Conservation (phyloP, 1,284 basidiomycete genomes). For the Apiotrichum laibachii region DNA sequence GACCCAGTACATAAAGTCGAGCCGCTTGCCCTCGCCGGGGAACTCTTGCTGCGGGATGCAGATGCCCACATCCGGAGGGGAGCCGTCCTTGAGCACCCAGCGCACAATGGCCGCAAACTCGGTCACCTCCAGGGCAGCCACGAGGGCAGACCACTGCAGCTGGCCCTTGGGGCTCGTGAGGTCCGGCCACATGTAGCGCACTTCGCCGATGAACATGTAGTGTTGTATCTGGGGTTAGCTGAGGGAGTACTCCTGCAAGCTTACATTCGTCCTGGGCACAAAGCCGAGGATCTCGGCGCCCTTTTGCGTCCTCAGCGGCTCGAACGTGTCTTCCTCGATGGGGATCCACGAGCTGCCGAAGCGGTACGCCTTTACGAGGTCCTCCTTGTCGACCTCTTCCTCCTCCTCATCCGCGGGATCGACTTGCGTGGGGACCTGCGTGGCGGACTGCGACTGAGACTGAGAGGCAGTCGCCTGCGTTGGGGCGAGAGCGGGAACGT, state of each 20-base stretch:
- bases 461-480: neutral
- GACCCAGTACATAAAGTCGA: constrained; percentile 78
- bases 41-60: constrained; percentile 58
- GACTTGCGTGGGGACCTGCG: constrained; percentile 11
- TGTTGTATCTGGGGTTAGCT: constrained; percentile 62
- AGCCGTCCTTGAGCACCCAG: constrained; percentile 68
- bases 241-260: constrained; percentile 24
- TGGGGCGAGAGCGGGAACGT: neutral
- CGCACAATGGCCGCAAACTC: constrained; percentile 72
- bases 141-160: constrained; percentile 78
- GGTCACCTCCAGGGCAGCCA: constrained; percentile 71
- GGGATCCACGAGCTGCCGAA: constrained; percentile 88
- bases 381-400: constrained; percentile 46
- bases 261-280: constrained; percentile 64
- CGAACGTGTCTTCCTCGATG: constrained; percentile 73
- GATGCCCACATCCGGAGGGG: constrained; percentile 81
- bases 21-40: constrained; percentile 57
- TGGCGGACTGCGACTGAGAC: neutral
- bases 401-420: constrained; percentile 19
- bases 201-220: constrained; percentile 78
- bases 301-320: constrained; percentile 65
- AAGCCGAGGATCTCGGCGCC: constrained; percentile 88
- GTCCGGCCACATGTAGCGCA: constrained; percentile 83
- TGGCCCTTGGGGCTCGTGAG: constrained; percentile 67
- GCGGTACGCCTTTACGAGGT: constrained; percentile 69